phyloP scores from a whole-genome alignment of 768 basidiomycete genomes.

The Russula vinacea region DNA sequence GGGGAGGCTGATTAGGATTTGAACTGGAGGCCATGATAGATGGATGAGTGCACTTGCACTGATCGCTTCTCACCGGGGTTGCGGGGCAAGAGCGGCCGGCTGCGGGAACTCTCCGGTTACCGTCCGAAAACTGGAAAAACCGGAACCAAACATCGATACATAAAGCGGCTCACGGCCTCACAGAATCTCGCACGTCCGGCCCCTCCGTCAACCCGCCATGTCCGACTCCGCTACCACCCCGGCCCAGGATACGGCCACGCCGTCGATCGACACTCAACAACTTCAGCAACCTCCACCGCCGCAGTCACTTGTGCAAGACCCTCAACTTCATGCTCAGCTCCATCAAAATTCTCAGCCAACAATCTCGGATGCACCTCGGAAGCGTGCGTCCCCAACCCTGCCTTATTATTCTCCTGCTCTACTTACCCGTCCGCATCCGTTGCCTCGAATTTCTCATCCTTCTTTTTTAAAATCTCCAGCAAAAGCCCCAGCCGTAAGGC shows the following conservation, averaged over 20 bases:
- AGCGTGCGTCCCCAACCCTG: constrained; percentile 47
- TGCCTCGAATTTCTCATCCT: constrained; percentile 17
- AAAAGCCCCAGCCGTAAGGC: constrained; percentile 76
- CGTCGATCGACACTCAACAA: constrained; percentile 58
- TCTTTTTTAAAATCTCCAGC: constrained; percentile 43
- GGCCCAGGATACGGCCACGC: constrained; percentile 58
- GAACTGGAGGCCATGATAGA: constrained; percentile 14
- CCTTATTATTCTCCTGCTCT: background rate
- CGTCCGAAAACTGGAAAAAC: constrained; percentile 19
- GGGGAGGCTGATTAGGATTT: constrained; percentile 46
- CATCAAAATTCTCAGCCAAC: constrained; percentile 32
- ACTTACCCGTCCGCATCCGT: background rate
- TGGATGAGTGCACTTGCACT: too few relatives aligned
- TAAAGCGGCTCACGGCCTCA: constrained; percentile 28
- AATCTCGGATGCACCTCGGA: constrained; percentile 43
- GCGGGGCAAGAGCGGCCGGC: constrained; percentile 20
- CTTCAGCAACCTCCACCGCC: constrained; percentile 37
- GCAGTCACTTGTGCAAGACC: constrained; percentile 26
- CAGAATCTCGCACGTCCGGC: constrained; percentile 27
- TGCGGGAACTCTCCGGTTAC: constrained; percentile 22
- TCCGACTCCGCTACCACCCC: constrained; percentile 66
- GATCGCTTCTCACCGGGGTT: background rate
- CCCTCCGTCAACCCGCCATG: constrained; percentile 65
- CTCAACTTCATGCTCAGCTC: constrained; percentile 38
- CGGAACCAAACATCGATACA: constrained; percentile 29